Percentiles rank a stretch among this genome's conserved stretches.
Conservation (phyloP, 805 yeast genomes). For the Yamadazyma nakazawae region DNA sequence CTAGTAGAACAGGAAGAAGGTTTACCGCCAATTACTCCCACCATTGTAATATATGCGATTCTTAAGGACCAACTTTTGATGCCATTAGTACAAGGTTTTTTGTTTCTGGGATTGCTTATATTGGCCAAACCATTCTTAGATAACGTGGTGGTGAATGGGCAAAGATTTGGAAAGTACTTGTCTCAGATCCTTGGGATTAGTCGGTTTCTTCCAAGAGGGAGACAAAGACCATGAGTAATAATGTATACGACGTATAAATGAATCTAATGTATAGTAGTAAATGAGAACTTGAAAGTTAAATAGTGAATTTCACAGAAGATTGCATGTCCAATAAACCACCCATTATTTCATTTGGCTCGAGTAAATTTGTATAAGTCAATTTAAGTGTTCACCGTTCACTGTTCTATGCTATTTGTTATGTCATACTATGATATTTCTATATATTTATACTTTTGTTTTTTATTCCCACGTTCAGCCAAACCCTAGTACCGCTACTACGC, state of each 20-base stretch:
- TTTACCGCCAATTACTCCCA: constrained; percentile 39
- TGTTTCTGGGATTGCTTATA: constrained; percentile 42
- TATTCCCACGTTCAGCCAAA: too few relatives aligned
- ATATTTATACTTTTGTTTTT: too few relatives aligned
- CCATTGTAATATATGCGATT: constrained; percentile 46
- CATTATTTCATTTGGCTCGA: too few relatives aligned
- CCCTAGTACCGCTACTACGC: too few relatives aligned
- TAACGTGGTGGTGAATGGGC: constrained; percentile 24
- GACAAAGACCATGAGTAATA: neutral
- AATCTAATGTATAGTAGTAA: neutral
- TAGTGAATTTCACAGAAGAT: too few relatives aligned
- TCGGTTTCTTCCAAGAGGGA: neutral
- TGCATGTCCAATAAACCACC: too few relatives aligned
- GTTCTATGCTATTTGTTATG: too few relatives aligned
- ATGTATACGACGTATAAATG: neutral
- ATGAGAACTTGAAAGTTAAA: neutral
- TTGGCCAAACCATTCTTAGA: constrained; percentile 34
- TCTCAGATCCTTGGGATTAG: constrained; percentile 9
- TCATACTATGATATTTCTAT: too few relatives aligned
- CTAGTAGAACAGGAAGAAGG: constrained; percentile 26
- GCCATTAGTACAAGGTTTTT: constrained; percentile 53
- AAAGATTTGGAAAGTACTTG: constrained; percentile 20
- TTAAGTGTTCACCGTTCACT: too few relatives aligned
- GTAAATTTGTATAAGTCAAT: too few relatives aligned
- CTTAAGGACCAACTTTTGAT: constrained; percentile 49